Evolutionary conservation across 1,284 basidiomycete species (phyloP).

Genomic region (Cryptococcus sp.): DNA sequence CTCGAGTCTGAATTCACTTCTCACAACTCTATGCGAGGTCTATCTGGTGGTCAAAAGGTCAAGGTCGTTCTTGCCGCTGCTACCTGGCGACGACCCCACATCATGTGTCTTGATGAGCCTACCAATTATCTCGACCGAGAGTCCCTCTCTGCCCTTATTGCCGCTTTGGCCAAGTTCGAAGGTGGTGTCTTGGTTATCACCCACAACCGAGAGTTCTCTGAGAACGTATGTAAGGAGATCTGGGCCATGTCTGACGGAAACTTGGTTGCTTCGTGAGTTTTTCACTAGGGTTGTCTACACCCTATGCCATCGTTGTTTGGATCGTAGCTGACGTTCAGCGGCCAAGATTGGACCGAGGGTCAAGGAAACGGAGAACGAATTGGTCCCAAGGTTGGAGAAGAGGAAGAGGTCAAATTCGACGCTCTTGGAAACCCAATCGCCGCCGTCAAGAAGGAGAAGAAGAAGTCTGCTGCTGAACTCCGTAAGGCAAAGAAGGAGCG

Average conservation of each 20-base stretch:
- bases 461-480: conserved; percentile 71
- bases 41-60: conserved; percentile 99
- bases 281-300: no score
- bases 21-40: conserved; percentile 95
- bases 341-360: conserved; percentile 98
- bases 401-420: conserved; percentile 84
- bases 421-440: conserved; percentile 96
- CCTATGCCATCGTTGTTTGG: no score
- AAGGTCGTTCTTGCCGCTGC: conserved; percentile 99
- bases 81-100: conserved; percentile 95
- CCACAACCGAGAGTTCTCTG: conserved; percentile 97
- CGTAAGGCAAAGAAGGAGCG: conserved; percentile 94
- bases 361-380: conserved; percentile 85
- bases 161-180: conserved; percentile 92
- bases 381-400: conserved; percentile 82
- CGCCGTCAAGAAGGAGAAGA: conserved; percentile 71
- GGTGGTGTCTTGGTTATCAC: conserved; percentile 96
- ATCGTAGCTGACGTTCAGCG: conserved; percentile 34
- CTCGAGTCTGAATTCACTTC: conserved; percentile 95
- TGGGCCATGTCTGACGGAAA: conserved; percentile 93
- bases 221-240: conserved; percentile 76
- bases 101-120: conserved; percentile 97
- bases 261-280: conserved; percentile 67
- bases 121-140: conserved; percentile 94
- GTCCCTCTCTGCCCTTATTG: conserved; percentile 92